A percentile compares a stretch with the other conserved stretches of the same genome.
Conservation (phyloP, 129 eudicot genomes). For the Kitagawia praeruptora region DNA sequence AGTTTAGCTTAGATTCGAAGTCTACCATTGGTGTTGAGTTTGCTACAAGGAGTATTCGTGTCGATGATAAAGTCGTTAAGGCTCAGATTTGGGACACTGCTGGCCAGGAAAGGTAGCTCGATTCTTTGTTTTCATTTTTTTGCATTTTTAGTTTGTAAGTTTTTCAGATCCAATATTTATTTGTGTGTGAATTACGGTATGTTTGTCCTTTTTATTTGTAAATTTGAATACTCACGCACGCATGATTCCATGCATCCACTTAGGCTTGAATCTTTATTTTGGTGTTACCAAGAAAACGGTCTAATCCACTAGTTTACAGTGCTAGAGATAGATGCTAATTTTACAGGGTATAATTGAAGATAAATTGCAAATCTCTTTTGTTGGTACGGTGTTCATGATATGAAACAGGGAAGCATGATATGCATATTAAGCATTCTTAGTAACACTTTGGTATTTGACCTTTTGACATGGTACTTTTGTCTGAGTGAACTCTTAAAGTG, state of each 20-base stretch:
- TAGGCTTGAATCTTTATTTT: background rate
- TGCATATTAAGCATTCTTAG: background rate
- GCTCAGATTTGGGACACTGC: conserved; percentile 96
- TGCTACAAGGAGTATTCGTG: conserved; percentile 70
- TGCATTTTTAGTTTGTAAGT: background rate
- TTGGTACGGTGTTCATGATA: background rate
- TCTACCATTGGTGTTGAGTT: conserved; percentile 84
- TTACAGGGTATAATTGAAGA: no score
- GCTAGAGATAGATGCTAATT: background rate
- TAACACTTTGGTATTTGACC: no score
- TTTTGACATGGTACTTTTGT: background rate
- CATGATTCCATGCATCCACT: background rate
- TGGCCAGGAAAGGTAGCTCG: conserved; percentile 63
- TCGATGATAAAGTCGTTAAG: conserved; percentile 65
- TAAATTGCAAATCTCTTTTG: background rate
- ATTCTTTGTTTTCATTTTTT: background rate
- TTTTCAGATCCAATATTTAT: background rate
- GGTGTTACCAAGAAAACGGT: no score
- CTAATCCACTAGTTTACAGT: background rate
- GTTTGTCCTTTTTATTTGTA: background rate
- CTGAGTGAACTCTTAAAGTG: background rate
- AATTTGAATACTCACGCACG: background rate
- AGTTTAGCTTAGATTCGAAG: conserved; percentile 64
- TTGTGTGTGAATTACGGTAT: background rate
- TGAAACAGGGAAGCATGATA: no score